phyloP scores from a whole-genome alignment of 805 yeast species.

The Ogataea glucozyma region DNA sequence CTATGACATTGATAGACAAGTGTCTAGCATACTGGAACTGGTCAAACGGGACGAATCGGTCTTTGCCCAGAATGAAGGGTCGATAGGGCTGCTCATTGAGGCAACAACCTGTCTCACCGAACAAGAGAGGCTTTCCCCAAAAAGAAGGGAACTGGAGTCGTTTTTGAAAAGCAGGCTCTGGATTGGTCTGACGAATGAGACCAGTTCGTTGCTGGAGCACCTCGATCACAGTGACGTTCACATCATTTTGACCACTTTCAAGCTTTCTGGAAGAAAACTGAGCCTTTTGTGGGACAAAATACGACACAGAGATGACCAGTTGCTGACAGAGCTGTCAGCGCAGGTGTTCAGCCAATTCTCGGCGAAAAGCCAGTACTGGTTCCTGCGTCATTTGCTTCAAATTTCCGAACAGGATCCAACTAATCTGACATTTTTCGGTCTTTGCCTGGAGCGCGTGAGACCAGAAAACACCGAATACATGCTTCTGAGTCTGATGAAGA shows the following conservation, averaged over 20 bases:
- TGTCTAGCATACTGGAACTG: background rate
- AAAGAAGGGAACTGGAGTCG: background rate
- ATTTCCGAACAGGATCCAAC: background rate
- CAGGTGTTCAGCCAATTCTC: background rate
- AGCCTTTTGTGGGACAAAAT: slow-evolving; percentile 1
- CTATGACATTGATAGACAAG: background rate
- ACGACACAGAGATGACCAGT: background rate
- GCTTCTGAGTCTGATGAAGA: slow-evolving; percentile 1
- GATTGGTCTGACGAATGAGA: background rate
- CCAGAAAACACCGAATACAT: background rate
- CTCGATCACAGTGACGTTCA: background rate
- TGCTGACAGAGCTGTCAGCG: background rate
- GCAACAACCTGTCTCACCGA: background rate
- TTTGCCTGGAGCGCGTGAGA: background rate
- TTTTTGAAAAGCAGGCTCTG: background rate
- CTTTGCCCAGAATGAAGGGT: background rate
- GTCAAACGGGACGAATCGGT: background rate
- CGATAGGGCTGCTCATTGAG: slow-evolving; percentile 1
- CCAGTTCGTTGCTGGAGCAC: background rate
- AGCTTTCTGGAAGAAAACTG: background rate
- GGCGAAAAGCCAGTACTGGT: background rate
- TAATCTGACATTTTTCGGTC: background rate
- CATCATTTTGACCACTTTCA: slow-evolving; percentile 1
- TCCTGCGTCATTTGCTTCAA: background rate
- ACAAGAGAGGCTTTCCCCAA: background rate